Conservation (phyloP, 306 rosid species). For the Gastrolobium villosum region DNA sequence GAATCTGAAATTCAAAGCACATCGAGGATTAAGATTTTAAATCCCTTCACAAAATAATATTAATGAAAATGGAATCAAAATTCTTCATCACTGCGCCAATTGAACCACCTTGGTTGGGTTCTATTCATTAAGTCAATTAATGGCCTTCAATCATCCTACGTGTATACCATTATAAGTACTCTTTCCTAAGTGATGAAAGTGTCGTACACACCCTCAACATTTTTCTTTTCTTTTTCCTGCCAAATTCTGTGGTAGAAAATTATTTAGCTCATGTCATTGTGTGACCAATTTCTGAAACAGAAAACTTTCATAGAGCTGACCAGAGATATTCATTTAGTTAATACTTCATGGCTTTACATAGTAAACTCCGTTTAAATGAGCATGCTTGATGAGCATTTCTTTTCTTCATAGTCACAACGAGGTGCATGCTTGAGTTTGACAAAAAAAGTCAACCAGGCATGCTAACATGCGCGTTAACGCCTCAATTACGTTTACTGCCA, state of each 20-base stretch:
- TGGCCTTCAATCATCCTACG: conserved; percentile 1
- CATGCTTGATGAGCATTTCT: too few species aligned
- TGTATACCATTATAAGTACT: background rate
- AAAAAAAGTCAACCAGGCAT: background rate
- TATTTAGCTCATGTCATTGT: background rate
- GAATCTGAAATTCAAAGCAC: too few species aligned
- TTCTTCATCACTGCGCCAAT: too few species aligned
- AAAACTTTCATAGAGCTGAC: background rate
- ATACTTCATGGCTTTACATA: background rate
- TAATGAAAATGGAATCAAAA: background rate
- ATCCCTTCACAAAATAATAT: too few species aligned
- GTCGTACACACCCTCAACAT: background rate
- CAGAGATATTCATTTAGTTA: background rate
- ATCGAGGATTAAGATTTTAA: too few species aligned
- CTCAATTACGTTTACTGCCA: background rate
- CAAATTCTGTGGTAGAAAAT: background rate
- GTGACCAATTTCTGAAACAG: background rate
- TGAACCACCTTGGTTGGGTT: too few species aligned
- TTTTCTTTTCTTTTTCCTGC: background rate
- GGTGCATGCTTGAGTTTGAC: background rate
- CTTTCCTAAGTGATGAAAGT: background rate
- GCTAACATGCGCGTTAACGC: background rate
- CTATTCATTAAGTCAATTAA: too few species aligned
- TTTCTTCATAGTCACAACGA: background rate
- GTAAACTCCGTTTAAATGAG: too few species aligned